Evolutionary conservation across 176 grass and related monocot genomes (phyloP).

Genomic region (Oryza rufipogon): DNA sequence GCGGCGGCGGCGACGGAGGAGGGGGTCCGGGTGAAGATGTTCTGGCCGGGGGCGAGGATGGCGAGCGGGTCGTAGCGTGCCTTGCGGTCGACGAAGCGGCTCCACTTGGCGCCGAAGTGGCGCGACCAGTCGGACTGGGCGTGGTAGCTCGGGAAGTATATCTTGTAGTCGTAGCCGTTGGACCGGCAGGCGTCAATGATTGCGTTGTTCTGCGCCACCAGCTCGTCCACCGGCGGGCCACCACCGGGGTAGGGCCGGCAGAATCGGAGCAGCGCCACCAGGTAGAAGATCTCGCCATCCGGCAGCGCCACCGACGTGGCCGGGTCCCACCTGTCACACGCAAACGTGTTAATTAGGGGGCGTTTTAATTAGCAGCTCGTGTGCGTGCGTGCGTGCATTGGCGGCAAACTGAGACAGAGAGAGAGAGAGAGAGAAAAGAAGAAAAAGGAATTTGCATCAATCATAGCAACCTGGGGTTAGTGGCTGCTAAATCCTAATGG

Average conservation of each 20-base stretch:
- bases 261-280: constrained; percentile 92
- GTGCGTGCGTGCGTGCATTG: not conserved
- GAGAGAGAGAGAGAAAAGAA: not conserved
- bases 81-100: constrained; percentile 70
- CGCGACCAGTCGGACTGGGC: constrained; percentile 60
- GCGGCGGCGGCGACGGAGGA: not conserved
- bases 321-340: constrained; percentile 73
- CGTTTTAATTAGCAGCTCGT: not conserved
- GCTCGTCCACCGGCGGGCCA: constrained; percentile 52
- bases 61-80: constrained; percentile 72
- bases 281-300: constrained; percentile 82
- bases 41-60: constrained; percentile 81
- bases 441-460: constrained; percentile 17
- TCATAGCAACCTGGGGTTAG: constrained; percentile 38
- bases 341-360: not conserved
- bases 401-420: not conserved
- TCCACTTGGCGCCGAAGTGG: constrained; percentile 78
- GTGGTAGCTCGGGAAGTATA: constrained; percentile 77
- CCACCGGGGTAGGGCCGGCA: constrained; percentile 48
- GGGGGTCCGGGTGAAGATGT: constrained; percentile 62
- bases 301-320: constrained; percentile 81
- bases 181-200: constrained; percentile 58
- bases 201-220: constrained; percentile 73
- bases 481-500: constrained; percentile 27
- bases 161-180: constrained; percentile 89